phyloP scores from a whole-genome alignment of 2,329 filamentous ascomycete genomes.

The Monosporascus sp. region DNA sequence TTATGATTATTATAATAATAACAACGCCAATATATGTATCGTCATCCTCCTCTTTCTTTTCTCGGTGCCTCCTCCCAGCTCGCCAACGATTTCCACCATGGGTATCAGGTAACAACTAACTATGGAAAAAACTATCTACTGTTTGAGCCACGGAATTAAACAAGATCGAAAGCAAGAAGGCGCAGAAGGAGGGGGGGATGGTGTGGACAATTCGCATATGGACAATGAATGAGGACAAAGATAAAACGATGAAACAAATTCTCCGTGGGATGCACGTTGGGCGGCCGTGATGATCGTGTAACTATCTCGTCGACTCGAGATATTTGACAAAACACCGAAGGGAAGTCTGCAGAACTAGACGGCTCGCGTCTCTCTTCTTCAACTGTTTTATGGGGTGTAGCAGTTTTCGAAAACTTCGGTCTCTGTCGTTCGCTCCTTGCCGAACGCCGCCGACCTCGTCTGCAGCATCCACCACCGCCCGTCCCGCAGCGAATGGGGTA shows the following conservation, averaged over 20 bases:
- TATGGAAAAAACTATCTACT: constrained; percentile 25
- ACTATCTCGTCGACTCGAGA: no score
- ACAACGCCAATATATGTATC: neutral
- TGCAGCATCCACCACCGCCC: no score
- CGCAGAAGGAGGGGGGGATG: neutral
- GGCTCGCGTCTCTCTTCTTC: no score
- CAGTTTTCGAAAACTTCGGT: no score
- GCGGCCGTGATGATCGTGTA: no score
- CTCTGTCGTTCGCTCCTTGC: no score
- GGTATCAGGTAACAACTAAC: constrained; percentile 23
- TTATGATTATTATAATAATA: no score
- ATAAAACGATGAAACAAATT: neutral
- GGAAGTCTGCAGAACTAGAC: no score
- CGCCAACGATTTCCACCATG: constrained; percentile 8
- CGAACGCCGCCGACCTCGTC: no score
- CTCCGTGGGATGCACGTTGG: no score
- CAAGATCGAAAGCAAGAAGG: constrained; percentile 6
- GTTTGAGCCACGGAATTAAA: constrained; percentile 22
- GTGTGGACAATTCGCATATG: neutral
- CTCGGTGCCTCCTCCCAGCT: constrained; percentile 7
- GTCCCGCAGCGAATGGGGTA: neutral
- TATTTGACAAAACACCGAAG: no score
- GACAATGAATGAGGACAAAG: constrained; percentile 2
- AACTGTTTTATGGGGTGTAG: no score
- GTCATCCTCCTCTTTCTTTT: neutral